Conservation (phyloP, 805 yeast species). For the Lachancea thermotolerans region DNA sequence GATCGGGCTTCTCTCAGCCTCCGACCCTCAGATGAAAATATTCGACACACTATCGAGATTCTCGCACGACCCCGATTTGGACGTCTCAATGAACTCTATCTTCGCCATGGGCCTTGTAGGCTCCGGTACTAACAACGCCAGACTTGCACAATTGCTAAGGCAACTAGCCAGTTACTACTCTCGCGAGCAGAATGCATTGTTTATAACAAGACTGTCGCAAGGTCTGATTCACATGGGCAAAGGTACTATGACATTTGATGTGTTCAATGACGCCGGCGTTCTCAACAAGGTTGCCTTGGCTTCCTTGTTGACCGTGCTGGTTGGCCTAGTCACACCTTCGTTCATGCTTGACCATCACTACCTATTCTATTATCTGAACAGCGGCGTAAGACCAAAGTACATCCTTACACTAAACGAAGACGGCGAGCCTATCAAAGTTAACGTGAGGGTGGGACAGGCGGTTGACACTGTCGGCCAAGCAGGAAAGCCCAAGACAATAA, state of each 20-base stretch:
- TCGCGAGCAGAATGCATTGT: constrained; percentile 82
- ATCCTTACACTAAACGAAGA: constrained; percentile 88
- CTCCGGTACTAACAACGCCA: constrained; percentile 97
- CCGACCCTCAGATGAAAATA: constrained; percentile 94
- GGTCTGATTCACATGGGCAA: constrained; percentile 94
- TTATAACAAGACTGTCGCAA: constrained; percentile 90
- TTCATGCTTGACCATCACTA: constrained; percentile 80
- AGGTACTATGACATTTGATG: constrained; percentile 85
- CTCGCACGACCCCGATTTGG: constrained; percentile 91
- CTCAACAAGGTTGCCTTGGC: constrained; percentile 87
- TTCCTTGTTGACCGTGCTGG: constrained; percentile 74
- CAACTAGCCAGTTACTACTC: constrained; percentile 91
- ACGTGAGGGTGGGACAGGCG: constrained; percentile 97
- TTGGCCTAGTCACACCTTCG: constrained; percentile 79
- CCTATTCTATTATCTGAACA: constrained; percentile 75
- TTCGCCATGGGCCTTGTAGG: constrained; percentile 98
- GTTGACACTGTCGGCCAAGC: constrained; percentile 99
- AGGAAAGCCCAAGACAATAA: constrained; percentile 96
- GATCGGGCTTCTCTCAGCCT: constrained; percentile 90
- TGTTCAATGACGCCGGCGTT: constrained; percentile 83
- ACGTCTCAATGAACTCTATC: constrained; percentile 90
- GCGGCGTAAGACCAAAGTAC: constrained; percentile 89
- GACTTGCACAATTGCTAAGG: constrained; percentile 90
- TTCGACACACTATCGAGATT: constrained; percentile 93
- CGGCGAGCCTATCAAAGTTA: constrained; percentile 86